Conservation (phyloP, 345 rosid species). For the Ceriops tagal region DNA sequence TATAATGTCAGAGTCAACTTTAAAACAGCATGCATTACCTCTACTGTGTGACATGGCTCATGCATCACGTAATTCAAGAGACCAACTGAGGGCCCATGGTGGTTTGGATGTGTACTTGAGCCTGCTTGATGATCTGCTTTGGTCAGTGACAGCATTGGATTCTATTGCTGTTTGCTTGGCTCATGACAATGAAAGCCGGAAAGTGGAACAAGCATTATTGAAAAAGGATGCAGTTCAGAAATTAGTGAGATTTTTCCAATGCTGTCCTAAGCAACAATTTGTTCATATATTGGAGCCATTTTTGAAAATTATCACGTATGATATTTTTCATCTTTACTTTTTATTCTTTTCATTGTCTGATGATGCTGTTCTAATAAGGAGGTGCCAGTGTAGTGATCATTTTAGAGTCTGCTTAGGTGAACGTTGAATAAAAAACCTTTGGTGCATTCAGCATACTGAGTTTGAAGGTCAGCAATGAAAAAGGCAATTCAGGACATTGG, state of each 20-base stretch:
- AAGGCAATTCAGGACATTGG: no score
- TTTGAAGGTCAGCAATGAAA: no score
- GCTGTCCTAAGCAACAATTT: slow-evolving; percentile 93
- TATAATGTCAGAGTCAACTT: slow-evolving; percentile 67
- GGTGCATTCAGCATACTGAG: no score
- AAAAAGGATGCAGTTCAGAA: slow-evolving; percentile 83
- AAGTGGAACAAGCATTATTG: slow-evolving; percentile 92
- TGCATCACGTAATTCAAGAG: slow-evolving; percentile 96
- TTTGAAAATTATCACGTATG: slow-evolving; percentile 95
- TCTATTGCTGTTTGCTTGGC: slow-evolving; percentile 96
- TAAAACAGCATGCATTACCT: slow-evolving; percentile 84
- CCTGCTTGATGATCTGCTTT: slow-evolving; percentile 74
- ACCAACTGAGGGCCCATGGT: slow-evolving; percentile 94
- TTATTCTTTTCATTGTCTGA: not conserved
- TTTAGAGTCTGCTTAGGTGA: no score
- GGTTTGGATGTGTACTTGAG: slow-evolving; percentile 92
- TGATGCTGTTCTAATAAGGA: no score
- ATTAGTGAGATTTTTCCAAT: slow-evolving; percentile 82
- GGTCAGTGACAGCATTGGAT: slow-evolving; percentile 96
- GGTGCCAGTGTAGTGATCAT: no score
- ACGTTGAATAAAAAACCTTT: no score
- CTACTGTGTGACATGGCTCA: slow-evolving; percentile 99
- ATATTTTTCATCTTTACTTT: not conserved
- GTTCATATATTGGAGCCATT: slow-evolving; percentile 97
- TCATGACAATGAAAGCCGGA: slow-evolving; percentile 89